Evolutionary conservation across 352 stramenopile genomes (phyloP).

Genomic region (Phytophthora cryptogea): DNA sequence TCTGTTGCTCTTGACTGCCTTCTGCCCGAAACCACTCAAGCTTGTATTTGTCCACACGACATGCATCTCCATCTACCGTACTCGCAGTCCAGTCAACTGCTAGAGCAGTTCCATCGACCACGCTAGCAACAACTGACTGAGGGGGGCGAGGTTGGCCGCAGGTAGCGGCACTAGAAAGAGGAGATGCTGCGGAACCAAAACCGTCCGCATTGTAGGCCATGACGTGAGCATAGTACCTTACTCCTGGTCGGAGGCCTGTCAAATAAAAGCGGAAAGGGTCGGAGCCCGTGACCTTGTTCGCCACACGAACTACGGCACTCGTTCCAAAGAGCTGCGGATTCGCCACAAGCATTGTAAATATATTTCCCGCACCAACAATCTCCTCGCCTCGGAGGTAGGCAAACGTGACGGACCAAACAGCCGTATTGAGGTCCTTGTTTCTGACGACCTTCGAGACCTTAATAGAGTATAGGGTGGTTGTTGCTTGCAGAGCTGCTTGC

Average conservation of each 20-base stretch:
- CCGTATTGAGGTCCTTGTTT: conserved; percentile 53
- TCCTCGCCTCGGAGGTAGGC: conserved; percentile 92
- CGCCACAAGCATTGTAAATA: conserved; percentile 75
- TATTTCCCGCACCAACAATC: conserved; percentile 91
- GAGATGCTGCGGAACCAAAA: conserved; percentile 50
- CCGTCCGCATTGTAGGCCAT: conserved; percentile 79
- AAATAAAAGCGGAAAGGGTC: conserved; percentile 85
- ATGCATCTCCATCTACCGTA: conserved; percentile 30
- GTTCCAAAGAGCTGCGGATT: conserved; percentile 67
- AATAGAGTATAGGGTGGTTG: conserved; percentile 86
- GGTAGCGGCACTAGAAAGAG: conserved; percentile 53
- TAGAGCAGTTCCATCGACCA: conserved; percentile 63
- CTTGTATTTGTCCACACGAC: conserved; percentile 68
- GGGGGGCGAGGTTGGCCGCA: conserved; percentile 59
- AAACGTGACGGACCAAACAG: conserved; percentile 94
- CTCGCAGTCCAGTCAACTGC: conserved; percentile 54
- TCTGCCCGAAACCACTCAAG: conserved; percentile 77
- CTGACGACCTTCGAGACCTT: conserved; percentile 63
- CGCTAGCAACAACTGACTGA: conserved; percentile 45
- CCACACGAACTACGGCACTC: conserved; percentile 60
- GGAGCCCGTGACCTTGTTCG: conserved; percentile 90
- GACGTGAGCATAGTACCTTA: conserved; percentile 77
- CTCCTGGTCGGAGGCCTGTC: conserved; percentile 50
- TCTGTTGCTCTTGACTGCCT: conserved; percentile 65
- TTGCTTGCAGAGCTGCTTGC: conserved; percentile 73